These are phyloP conservation scores for Chalara sp. DNA, from an alignment of 2,329 filamentous ascomycete species.

Conservation along the genomic window DNA sequence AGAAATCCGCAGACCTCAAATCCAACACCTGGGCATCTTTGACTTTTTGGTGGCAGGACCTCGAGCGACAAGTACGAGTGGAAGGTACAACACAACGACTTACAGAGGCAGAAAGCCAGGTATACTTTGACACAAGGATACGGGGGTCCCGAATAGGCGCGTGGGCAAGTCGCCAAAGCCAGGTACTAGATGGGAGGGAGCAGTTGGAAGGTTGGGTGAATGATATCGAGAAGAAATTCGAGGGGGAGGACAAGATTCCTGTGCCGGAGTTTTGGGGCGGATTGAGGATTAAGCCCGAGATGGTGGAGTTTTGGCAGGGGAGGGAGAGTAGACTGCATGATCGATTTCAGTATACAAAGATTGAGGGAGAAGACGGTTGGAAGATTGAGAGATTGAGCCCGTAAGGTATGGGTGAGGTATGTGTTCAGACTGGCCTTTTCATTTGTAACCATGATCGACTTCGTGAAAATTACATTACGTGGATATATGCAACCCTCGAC, in stretches of 20 bases:
- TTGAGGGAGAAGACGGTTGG: slow-evolving; percentile 47
- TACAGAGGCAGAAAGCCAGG: slow-evolving; percentile 62
- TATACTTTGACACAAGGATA: slow-evolving; percentile 61
- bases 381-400: slow-evolving; percentile 69
- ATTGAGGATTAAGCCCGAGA: slow-evolving; percentile 74
- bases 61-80: slow-evolving; percentile 86
- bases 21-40: slow-evolving; percentile 73
- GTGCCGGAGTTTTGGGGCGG: slow-evolving; percentile 95
- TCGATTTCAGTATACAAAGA: slow-evolving; percentile 76
- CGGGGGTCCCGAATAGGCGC: slow-evolving; percentile 80
- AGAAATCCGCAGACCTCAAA: slow-evolving; percentile 60
- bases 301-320: slow-evolving; percentile 95
- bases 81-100: slow-evolving; percentile 71
- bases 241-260: slow-evolving; percentile 71
- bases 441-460: no score
- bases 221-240: slow-evolving; percentile 71
- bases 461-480: no score
- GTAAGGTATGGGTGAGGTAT: slow-evolving; percentile 27
- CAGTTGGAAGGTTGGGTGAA: slow-evolving; percentile 71
- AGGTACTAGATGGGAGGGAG: slow-evolving; percentile 63
- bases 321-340: slow-evolving; percentile 86
- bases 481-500: no score
- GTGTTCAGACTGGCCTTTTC: no score
- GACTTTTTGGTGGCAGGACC: slow-evolving; percentile 82
- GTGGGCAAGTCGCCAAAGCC: slow-evolving; percentile 88